Evolutionary conservation across 257 asterid species (phyloP).

Genomic region (Solanum ossicruentum): DNA sequence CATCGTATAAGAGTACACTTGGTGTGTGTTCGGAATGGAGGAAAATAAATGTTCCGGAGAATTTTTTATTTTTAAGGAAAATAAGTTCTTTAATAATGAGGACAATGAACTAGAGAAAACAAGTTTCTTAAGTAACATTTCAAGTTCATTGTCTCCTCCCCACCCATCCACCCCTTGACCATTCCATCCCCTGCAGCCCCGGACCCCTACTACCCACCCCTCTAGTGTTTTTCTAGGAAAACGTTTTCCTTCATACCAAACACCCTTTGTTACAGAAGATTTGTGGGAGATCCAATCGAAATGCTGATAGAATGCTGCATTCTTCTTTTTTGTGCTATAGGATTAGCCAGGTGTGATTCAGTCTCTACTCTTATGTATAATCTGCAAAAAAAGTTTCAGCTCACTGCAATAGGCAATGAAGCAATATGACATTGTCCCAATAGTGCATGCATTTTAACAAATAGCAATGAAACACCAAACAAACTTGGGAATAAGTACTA

Average conservation of each 20-base stretch:
- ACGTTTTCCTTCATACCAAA: no score
- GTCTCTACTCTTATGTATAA: neutral
- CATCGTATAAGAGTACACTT: neutral
- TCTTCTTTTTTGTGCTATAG: neutral
- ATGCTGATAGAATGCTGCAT: neutral
- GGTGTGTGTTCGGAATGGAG: no score
- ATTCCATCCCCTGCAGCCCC: no score
- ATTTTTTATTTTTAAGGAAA: no score
- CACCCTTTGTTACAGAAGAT: neutral
- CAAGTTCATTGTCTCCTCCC: no score
- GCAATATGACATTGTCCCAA: neutral
- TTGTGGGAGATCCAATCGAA: neutral
- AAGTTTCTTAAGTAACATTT: no score
- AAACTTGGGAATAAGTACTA: neutral
- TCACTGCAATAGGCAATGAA: neutral
- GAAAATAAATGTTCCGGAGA: no score
- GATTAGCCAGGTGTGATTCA: neutral
- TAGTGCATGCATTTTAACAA: neutral
- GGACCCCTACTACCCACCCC: no score
- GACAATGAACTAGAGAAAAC: no score
- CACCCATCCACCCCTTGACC: no score
- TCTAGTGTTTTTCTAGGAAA: no score
- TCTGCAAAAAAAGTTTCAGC: neutral
- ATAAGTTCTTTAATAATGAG: no score
- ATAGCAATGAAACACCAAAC: neutral